Evolutionary conservation across 2,329 filamentous ascomycete genomes (phyloP).

Genomic region (Arthroderma sp.): DNA sequence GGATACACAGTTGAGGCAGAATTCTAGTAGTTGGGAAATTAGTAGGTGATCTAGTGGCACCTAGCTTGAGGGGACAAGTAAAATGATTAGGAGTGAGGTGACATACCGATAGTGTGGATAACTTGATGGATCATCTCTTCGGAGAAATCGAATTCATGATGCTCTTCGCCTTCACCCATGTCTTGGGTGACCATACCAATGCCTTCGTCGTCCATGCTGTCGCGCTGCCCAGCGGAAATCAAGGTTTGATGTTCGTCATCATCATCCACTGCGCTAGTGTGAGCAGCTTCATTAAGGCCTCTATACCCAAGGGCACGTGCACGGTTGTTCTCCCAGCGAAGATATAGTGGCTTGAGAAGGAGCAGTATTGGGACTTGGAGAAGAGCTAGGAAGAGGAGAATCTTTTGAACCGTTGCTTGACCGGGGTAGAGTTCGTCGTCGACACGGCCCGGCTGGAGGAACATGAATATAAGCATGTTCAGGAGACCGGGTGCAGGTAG

Average conservation of each 20-base stretch:
- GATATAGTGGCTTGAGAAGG: constrained; percentile 90
- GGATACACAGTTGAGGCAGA: constrained; percentile 97
- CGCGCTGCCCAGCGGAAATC: constrained; percentile 40
- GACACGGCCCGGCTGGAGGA: constrained; percentile 68
- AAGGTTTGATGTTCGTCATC: constrained; percentile 62
- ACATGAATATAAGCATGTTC: constrained; percentile 99
- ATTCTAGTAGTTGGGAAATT: constrained; percentile 47
- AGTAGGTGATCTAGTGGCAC: background rate
- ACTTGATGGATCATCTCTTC: constrained; percentile 98
- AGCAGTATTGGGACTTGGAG: constrained; percentile 80
- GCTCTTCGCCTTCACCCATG: constrained; percentile 57
- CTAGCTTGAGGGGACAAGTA: background rate
- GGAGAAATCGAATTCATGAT: constrained; percentile 94
- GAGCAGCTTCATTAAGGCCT: constrained; percentile 77
- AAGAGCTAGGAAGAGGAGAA: constrained; percentile 70
- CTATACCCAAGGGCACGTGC: constrained; percentile 82
- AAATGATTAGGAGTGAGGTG: background rate
- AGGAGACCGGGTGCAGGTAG: constrained; percentile 70
- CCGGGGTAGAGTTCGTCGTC: constrained; percentile 61
- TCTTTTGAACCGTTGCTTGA: constrained; percentile 62
- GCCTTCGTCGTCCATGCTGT: constrained; percentile 67
- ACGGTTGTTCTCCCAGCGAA: constrained; percentile 84
- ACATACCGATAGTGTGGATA: constrained; percentile 92
- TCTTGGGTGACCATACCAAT: constrained; percentile 83
- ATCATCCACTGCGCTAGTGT: constrained; percentile 79